Evolutionary conservation across 768 basidiomycete species (phyloP), one percentile per base, ranked within the genome.

Genomic region (Panaeolus cyanescens): DNA sequence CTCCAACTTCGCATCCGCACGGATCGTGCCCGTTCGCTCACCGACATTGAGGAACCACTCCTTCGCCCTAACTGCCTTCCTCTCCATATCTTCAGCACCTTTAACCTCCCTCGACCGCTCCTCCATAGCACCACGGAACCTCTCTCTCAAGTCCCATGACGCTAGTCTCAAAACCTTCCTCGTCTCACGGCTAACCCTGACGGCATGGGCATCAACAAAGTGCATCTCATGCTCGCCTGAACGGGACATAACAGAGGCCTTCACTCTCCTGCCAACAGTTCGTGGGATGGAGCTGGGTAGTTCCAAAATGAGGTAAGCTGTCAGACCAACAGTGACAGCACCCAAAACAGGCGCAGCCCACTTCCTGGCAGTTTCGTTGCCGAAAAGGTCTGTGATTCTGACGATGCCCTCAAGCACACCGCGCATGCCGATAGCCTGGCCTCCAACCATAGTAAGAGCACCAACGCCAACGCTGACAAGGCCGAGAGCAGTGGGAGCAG

Each of bases 121-220:
- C 67, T 99, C 95, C 80, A 95, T 84, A 17, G 92, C 90, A 3
- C 76, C 79, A 59, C 86, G 82, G 80, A 95, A 96, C 40, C 90
- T 83, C 75, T 93, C 91, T 66, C 84, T 84, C 62, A 96, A 70
- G 73, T 98, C 96, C 93, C 93, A 98, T 20, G 91, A 88, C 19
- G 92, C 96, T 31, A 95, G 74, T 54, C 96, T 82, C 61, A 99
- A 77, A 50, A 99, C 96, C 79, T 98, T 98, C 67, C 96, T 84
- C 22, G 94, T 92, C 82, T 99, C 96, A 34, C 87, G 80, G 56
- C 86, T 79, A 37, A 98, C 83, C 20, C 96, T 81, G 40, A 78
- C 81, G 2, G 85, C 82, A 69, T 98, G 89, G 2, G 76, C 79
- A 59, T 88, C 85, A 31, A 90, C 82, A 68, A 89, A 95, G 31